phyloP scores from a whole-genome alignment of 495 filamentous ascomycete species.

The Neurospora sp. region DNA sequence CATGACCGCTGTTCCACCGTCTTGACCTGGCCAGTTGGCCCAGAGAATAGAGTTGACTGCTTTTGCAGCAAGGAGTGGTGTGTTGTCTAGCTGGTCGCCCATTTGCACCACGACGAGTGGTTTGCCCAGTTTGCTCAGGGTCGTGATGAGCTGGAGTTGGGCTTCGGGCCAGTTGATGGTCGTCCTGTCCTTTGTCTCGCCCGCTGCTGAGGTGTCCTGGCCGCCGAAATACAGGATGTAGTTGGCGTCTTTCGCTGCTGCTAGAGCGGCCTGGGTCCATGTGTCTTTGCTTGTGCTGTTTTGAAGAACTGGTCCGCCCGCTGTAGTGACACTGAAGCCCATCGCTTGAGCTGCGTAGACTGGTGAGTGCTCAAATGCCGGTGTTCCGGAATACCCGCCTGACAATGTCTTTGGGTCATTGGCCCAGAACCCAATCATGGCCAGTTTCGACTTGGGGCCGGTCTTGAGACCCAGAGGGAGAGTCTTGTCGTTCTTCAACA shows the following conservation, averaged over 20 bases:
- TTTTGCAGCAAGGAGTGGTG: slow-evolving; percentile 34
- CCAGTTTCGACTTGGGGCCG: slow-evolving; percentile 11
- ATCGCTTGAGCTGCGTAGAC: slow-evolving; percentile 23
- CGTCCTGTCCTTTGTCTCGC: slow-evolving; percentile 31
- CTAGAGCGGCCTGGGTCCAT: slow-evolving; percentile 39
- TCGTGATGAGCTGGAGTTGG: slow-evolving; percentile 33
- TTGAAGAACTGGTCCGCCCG: slow-evolving; percentile 28
- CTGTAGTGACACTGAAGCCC: slow-evolving; percentile 16
- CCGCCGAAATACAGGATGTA: slow-evolving; percentile 37
- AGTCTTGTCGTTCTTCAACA: slow-evolving; percentile 24
- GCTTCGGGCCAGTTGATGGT: slow-evolving; percentile 33
- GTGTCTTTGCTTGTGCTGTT: slow-evolving; percentile 46
- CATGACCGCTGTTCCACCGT: slow-evolving; percentile 43
- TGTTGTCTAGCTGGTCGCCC: slow-evolving; percentile 48
- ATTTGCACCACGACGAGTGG: slow-evolving; percentile 34
- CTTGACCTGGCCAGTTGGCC: slow-evolving; percentile 47
- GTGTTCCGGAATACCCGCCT: slow-evolving; percentile 30
- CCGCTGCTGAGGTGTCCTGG: slow-evolving; percentile 30
- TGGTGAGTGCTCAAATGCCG: slow-evolving; percentile 23
- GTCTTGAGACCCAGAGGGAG: slow-evolving; percentile 19
- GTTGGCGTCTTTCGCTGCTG: slow-evolving; percentile 28
- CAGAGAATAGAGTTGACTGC: slow-evolving; percentile 45
- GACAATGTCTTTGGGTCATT: slow-evolving; percentile 21
- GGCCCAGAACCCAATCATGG: slow-evolving; percentile 31
- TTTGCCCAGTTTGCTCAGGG: slow-evolving; percentile 27